Evolutionary conservation across 169 alveolate genomes (phyloP).

Genomic region (Hepatocystis sp.): DNA sequence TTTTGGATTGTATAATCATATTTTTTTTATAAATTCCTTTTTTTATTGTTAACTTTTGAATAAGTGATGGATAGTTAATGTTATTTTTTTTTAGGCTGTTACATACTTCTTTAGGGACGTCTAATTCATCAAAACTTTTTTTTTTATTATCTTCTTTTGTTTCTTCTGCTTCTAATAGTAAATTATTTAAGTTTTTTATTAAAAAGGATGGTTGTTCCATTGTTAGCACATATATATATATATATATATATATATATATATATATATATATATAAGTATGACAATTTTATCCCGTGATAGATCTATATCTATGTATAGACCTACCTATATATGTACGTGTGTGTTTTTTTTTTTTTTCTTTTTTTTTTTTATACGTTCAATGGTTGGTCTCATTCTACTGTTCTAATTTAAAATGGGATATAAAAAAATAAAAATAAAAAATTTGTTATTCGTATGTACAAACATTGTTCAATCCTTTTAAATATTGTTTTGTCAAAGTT

Average conservation of each 20-base stretch:
- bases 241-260: conserved; percentile 5
- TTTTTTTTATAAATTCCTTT: conserved; percentile 8
- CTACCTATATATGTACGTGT: not conserved
- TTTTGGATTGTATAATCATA: conserved; percentile 36
- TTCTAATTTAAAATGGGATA: too few species aligned
- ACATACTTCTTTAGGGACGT: conserved; percentile 11
- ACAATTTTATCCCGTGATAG: too few species aligned
- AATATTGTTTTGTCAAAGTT: too few species aligned
- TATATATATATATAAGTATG: not conserved
- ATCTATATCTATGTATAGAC: not conserved
- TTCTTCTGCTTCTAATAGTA: not conserved
- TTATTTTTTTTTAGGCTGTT: not conserved
- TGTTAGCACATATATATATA: too few species aligned
- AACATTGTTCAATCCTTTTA: too few species aligned
- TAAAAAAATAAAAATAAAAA: too few species aligned
- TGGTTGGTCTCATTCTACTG: too few species aligned
- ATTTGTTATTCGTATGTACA: too few species aligned
- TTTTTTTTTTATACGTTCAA: too few species aligned
- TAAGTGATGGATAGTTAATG: conserved; percentile 23
- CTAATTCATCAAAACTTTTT: conserved; percentile 9
- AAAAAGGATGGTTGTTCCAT: too few species aligned
- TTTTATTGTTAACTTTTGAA: conserved; percentile 21
- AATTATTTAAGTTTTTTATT: too few species aligned
- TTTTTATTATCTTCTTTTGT: not conserved
- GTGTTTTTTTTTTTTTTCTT: not conserved